These are phyloP conservation scores for Volvox carteri DNA, from an alignment of 163 green algal species.

Conservation along the genomic window DNA sequence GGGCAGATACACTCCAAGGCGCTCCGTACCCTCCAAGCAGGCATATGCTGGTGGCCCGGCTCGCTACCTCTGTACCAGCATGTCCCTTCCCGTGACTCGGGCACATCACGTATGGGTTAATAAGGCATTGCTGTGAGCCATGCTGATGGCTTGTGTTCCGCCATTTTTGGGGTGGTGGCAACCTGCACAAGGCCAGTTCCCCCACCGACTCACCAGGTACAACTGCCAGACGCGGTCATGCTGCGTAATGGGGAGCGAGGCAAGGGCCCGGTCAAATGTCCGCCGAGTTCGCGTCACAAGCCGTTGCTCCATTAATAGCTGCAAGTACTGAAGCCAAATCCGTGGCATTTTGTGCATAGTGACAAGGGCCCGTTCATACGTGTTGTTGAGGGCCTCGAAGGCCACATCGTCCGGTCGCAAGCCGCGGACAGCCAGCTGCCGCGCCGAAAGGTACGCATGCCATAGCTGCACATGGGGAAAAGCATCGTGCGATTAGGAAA, in stretches of 20 bases:
- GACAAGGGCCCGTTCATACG: conserved; percentile 95
- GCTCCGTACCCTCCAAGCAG: too few species aligned
- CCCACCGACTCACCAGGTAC: conserved; percentile 86
- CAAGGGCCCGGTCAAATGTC: conserved; percentile 93
- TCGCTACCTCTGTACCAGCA: too few species aligned
- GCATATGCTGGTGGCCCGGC: too few species aligned
- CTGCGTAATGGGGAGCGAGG: conserved; percentile 97
- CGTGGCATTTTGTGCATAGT: conserved; percentile 99
- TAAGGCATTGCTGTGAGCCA: too few species aligned
- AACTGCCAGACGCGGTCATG: conserved; percentile 96
- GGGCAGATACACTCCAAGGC: too few species aligned
- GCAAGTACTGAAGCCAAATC: conserved; percentile 96
- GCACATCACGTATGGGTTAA: too few species aligned
- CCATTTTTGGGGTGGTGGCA: too few species aligned
- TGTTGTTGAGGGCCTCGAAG: conserved; percentile 88
- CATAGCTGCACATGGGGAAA: conserved; percentile 83
- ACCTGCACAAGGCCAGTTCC: not conserved
- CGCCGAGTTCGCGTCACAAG: conserved; percentile 80
- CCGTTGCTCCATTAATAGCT: conserved; percentile 85
- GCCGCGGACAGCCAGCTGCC: conserved; percentile 79
- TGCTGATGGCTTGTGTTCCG: too few species aligned
- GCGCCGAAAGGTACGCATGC: conserved; percentile 93
- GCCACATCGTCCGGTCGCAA: conserved; percentile 69
- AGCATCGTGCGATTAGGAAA: not conserved
- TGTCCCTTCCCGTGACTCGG: too few species aligned